These are phyloP conservation scores for Asterophora lycoperdoides DNA, from an alignment of 768 basidiomycete genomes.

Conservation along the genomic window DNA sequence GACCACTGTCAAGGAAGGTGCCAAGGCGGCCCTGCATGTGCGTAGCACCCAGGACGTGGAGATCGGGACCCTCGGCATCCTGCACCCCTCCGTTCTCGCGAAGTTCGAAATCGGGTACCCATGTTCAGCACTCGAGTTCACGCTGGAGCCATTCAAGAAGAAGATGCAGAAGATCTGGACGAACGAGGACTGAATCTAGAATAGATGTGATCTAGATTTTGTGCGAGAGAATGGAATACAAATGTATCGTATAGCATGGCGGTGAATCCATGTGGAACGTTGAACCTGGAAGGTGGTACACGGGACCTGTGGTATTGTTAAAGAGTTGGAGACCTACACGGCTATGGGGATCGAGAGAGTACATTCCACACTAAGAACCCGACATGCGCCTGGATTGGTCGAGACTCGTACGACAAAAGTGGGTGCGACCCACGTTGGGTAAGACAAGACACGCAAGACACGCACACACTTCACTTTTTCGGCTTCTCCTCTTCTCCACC, in stretches of 20 bases:
- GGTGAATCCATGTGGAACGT: not conserved
- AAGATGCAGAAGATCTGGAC: conserved; percentile 55
- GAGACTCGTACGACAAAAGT: not conserved
- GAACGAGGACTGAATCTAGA: conserved; percentile 36
- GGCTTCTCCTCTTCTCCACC: conserved; percentile 38
- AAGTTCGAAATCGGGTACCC: conserved; percentile 95
- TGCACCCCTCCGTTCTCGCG: conserved; percentile 87
- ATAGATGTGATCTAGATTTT: conserved; percentile 4
- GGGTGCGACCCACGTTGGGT: not conserved
- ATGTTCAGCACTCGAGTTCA: conserved; percentile 93
- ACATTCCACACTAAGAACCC: not conserved
- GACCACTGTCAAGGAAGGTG: conserved; percentile 35
- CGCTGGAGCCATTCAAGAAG: conserved; percentile 91
- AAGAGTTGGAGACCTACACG: not conserved
- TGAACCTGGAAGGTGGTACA: too few species aligned
- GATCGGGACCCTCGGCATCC: conserved; percentile 88
- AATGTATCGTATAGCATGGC: conserved; percentile 14
- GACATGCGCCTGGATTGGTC: not conserved
- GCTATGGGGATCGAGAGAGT: not conserved
- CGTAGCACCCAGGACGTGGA: conserved; percentile 48
- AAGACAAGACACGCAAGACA: too few species aligned
- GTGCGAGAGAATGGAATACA: too few species aligned
- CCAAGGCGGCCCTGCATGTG: conserved; percentile 41
- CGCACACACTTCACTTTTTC: conserved; percentile 10
- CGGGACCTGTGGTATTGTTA: not conserved